Percentiles rank a stretch among this genome's conserved stretches.
Evolutionary conservation across 2,329 filamentous ascomycete genomes (phyloP).

Genomic region (Claviceps sp.): DNA sequence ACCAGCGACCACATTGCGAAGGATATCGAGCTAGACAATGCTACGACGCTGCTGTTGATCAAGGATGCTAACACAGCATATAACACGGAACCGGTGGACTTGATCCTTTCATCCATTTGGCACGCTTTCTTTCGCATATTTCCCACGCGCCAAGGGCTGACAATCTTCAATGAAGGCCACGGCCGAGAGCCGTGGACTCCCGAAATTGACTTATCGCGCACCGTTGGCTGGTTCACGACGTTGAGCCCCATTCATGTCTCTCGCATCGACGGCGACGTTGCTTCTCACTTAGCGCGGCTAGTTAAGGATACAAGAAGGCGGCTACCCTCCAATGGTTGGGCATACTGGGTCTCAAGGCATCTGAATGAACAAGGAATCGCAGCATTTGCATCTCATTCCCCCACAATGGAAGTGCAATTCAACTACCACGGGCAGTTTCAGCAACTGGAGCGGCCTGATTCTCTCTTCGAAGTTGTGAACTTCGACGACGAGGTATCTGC

Average conservation of each 20-base stretch:
- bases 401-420: conserved; percentile 5
- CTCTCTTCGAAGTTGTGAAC: conserved; percentile 7
- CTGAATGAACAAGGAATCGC: background rate
- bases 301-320: conserved; percentile 1
- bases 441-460: conserved; percentile 7
- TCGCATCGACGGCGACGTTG: background rate
- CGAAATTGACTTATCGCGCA: conserved; percentile 17
- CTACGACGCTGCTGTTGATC: conserved; percentile 4
- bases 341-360: conserved; percentile 1
- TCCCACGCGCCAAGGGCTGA: conserved; percentile 14
- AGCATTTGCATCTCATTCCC: conserved; percentile 1
- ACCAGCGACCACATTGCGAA: conserved; percentile 1
- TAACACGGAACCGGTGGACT: conserved; percentile 19
- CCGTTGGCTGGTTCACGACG: conserved; percentile 26
- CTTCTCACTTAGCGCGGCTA: background rate
- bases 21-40: background rate
- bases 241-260: conserved; percentile 15
- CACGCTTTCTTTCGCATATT: conserved; percentile 18
- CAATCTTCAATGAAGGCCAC: conserved; percentile 12
- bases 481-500: conserved; percentile 2
- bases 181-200: conserved; percentile 19
- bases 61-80: conserved; percentile 11
- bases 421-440: conserved; percentile 9
- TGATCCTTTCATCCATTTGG: conserved; percentile 17
- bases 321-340: conserved; percentile 2